A percentile compares a stretch with the other conserved stretches of the same genome.
Conservation (phyloP, 768 basidiomycete genomes). For the Kwoniella sp. region DNA sequence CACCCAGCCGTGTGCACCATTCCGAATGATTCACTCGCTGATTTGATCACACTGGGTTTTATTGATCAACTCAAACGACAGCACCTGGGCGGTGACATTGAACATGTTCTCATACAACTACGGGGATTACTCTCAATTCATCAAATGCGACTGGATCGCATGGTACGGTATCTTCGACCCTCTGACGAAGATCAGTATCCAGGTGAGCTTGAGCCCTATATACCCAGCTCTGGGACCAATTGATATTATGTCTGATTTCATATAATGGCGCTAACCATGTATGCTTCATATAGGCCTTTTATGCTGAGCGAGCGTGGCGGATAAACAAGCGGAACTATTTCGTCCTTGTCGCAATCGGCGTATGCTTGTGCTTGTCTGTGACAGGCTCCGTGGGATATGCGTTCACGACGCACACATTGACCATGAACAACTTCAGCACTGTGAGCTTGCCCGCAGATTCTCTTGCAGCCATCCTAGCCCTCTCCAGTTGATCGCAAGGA, state of each 20-base stretch:
- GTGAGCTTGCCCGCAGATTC: constrained; percentile 6
- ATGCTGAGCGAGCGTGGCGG: constrained; percentile 26
- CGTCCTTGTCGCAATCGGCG: constrained; percentile 13
- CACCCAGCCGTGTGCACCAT: too few relatives aligned
- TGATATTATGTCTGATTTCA: too few relatives aligned
- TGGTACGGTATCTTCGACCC: constrained; percentile 26
- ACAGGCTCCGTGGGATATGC: constrained; percentile 25
- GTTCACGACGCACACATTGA: neutral
- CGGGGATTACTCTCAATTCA: constrained; percentile 18
- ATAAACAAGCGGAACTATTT: constrained; percentile 18
- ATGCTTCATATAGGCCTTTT: constrained; percentile 13
- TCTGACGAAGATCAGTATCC: constrained; percentile 24
- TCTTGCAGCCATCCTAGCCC: too few relatives aligned
- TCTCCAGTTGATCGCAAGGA: neutral
- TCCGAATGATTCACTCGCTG: too few relatives aligned
- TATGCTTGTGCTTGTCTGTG: constrained; percentile 18
- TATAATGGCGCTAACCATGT: too few relatives aligned
- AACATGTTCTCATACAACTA: constrained; percentile 24
- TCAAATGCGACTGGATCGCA: constrained; percentile 26
- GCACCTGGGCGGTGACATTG: constrained; percentile 23
- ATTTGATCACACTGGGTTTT: neutral
- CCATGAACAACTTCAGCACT: constrained; percentile 19
- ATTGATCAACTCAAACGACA: neutral
- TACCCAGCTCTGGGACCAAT: too few relatives aligned
- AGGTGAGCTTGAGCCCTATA: constrained; percentile 22